Evolutionary conservation across 78 protist genomes (phyloP).

Genomic region (Pigoraptor vietnamica): DNA sequence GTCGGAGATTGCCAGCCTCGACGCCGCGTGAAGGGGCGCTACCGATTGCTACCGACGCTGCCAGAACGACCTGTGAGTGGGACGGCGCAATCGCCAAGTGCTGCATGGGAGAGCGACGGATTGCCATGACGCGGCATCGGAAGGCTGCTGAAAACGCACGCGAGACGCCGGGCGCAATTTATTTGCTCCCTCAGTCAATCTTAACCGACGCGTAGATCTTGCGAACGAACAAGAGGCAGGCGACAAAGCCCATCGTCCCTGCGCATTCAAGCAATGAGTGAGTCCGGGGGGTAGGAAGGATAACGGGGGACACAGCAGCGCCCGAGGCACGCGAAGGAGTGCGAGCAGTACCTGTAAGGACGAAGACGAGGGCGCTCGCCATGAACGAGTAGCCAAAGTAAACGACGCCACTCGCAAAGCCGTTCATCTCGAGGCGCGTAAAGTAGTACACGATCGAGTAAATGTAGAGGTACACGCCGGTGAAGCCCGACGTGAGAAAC

Average conservation of each 20-base stretch:
- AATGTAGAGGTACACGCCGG: constrained; percentile 84
- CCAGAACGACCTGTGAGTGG: no score
- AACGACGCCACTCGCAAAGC: constrained; percentile 31
- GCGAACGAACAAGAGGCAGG: constrained; percentile 19
- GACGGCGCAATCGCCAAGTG: no score
- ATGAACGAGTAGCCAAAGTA: constrained; percentile 88
- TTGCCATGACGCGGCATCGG: no score
- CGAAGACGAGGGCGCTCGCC: constrained; percentile 66
- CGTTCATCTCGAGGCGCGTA: constrained; percentile 50
- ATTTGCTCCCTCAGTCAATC: neutral
- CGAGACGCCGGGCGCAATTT: no score
- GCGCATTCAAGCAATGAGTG: neutral
- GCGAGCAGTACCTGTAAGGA: constrained; percentile 64
- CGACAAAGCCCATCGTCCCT: constrained; percentile 61
- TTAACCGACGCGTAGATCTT: neutral
- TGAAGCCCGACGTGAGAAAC: constrained; percentile 77
- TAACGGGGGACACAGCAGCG: no score
- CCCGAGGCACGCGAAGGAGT: neutral
- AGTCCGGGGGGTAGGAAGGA: no score
- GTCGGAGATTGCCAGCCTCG: no score
- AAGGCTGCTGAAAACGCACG: no score
- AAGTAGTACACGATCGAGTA: constrained; percentile 83
- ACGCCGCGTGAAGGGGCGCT: no score
- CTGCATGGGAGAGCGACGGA: no score
- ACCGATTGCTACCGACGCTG: no score